A percentile compares a stretch with the other conserved stretches of the same genome.
phyloP scores from a whole-genome alignment of 164 flowering plant species.

The Vitis amurensis region DNA sequence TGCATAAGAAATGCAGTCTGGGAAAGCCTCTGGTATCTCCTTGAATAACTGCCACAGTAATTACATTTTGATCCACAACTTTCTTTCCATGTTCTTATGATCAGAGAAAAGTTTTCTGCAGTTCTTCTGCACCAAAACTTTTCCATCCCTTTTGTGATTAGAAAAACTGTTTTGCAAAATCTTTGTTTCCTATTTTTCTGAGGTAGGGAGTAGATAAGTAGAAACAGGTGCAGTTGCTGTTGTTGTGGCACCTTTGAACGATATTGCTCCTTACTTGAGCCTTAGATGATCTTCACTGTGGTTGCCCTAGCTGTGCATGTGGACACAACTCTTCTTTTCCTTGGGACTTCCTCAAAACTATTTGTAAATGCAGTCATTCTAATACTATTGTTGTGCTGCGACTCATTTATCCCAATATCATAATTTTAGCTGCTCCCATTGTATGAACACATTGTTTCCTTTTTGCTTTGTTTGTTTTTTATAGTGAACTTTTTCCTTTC shows the following conservation, averaged over 20 bases:
- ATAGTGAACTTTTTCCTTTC: too few species aligned
- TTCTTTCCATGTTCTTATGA: not conserved
- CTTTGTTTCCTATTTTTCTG: not conserved
- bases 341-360: not conserved
- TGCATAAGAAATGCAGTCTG: slow-evolving; percentile 20
- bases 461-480: too few species aligned
- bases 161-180: not conserved
- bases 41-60: not conserved
- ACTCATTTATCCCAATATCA: not conserved
- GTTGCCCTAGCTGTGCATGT: too few species aligned
- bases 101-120: not conserved
- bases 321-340: not conserved
- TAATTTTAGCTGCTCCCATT: too few species aligned
- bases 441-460: too few species aligned
- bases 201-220: not conserved
- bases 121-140: too few species aligned
- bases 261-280: too few species aligned
- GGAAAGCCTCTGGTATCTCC: slow-evolving; percentile 35
- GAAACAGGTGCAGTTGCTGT: not conserved
- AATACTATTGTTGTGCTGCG: not conserved
- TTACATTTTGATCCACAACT: not conserved
- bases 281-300: too few species aligned
- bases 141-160: too few species aligned
- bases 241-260: too few species aligned
- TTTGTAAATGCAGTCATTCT: not conserved